These are phyloP conservation scores for Vitis riparia DNA, from an alignment of 164 flowering plant genomes.

Conservation along the genomic window DNA sequence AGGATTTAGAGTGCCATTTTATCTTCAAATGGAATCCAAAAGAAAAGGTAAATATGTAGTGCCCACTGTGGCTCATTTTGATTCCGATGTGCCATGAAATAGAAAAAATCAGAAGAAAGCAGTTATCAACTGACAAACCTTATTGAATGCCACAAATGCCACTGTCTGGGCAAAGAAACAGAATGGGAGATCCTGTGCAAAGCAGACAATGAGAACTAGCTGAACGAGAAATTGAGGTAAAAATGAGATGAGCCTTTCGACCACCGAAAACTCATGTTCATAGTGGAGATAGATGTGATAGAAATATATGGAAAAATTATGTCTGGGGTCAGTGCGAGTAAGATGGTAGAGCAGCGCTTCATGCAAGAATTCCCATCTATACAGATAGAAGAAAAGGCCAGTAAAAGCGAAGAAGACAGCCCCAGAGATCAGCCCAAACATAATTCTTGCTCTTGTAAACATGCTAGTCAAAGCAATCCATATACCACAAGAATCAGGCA, in stretches of 20 bases:
- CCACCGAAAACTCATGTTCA: slow-evolving; percentile 49
- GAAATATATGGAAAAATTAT: slow-evolving; percentile 92
- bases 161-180: slow-evolving; percentile 87
- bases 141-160: slow-evolving; percentile 94
- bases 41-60: too few species aligned
- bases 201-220: slow-evolving; percentile 58
- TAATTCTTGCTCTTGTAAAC: slow-evolving; percentile 50
- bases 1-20: too few species aligned
- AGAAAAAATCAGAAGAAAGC: too few species aligned
- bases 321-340: slow-evolving; percentile 97
- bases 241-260: slow-evolving; percentile 84
- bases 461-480: slow-evolving; percentile 34
- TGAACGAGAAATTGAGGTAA: slow-evolving; percentile 90
- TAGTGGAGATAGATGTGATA: slow-evolving; percentile 90
- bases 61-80: too few species aligned
- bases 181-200: slow-evolving; percentile 77
- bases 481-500: slow-evolving; percentile 4
- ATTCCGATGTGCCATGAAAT: too few species aligned
- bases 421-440: slow-evolving; percentile 71
- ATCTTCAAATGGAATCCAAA: too few species aligned
- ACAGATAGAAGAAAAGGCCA: slow-evolving; percentile 63
- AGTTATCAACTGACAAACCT: slow-evolving; percentile 41
- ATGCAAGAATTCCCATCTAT: slow-evolving; percentile 81
- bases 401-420: slow-evolving; percentile 66
- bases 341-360: slow-evolving; percentile 94